phyloP scores from a whole-genome alignment of 2,329 filamentous ascomycete species.

The Talaromyces albobiverticillius region DNA sequence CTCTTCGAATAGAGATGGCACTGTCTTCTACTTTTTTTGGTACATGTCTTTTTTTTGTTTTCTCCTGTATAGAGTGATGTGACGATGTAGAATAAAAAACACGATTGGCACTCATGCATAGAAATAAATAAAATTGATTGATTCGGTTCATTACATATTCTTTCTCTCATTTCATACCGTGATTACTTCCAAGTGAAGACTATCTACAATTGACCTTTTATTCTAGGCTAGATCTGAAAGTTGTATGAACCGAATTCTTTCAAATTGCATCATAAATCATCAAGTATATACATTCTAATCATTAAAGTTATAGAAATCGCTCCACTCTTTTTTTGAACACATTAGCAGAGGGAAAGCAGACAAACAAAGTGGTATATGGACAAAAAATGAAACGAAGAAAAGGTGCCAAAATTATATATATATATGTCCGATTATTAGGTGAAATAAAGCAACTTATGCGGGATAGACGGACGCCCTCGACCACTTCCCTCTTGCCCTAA shows the following conservation, averaged over 20 bases:
- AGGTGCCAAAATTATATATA: background rate
- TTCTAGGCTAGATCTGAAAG: no score
- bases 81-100: no score
- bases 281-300: background rate
- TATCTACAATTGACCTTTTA: no score
- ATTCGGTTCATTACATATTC: no score
- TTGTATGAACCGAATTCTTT: no score
- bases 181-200: no score
- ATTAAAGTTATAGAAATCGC: background rate
- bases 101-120: no score
- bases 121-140: no score
- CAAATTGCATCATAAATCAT: background rate
- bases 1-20: background rate
- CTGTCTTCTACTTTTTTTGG: no score
- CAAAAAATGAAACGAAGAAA: background rate
- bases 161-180: no score
- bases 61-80: no score
- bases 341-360: background rate
- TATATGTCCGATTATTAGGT: background rate
- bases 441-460: background rate
- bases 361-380: background rate
- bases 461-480: constrained; percentile 13
- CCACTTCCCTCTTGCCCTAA: constrained; percentile 17
- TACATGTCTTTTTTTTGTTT: background rate
- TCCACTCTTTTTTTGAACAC: background rate